These are phyloP conservation scores for Thelonectria discophora DNA, from an alignment of 2,329 filamentous ascomycete genomes.

Conservation along the genomic window DNA sequence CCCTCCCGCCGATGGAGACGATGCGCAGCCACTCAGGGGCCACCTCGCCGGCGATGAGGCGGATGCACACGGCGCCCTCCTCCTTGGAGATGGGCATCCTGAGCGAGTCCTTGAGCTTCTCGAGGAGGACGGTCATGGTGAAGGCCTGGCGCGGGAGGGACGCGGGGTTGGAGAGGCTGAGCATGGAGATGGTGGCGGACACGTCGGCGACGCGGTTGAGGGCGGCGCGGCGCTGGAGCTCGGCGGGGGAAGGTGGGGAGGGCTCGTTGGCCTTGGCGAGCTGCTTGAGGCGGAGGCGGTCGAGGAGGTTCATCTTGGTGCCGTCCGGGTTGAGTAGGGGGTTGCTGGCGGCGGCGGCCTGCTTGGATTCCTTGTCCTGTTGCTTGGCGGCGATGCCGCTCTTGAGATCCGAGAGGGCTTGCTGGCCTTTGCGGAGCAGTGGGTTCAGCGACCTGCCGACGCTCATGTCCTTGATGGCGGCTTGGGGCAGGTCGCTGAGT, in stretches of 20 bases:
- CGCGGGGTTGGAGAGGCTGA: slow-evolving; percentile 62
- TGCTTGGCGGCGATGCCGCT: slow-evolving; percentile 64
- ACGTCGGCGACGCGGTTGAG: slow-evolving; percentile 75
- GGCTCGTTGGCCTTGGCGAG: slow-evolving; percentile 64
- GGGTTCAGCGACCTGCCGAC: slow-evolving; percentile 58
- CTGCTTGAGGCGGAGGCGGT: slow-evolving; percentile 79
- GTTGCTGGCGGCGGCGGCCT: slow-evolving; percentile 44
- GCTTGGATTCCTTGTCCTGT: slow-evolving; percentile 54
- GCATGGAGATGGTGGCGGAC: slow-evolving; percentile 71
- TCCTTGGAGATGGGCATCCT: slow-evolving; percentile 62
- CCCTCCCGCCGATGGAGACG: slow-evolving; percentile 60
- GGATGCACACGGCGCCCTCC: slow-evolving; percentile 60
- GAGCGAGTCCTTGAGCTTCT: slow-evolving; percentile 74
- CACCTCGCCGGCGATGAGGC: slow-evolving; percentile 62
- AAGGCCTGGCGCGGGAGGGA: slow-evolving; percentile 69
- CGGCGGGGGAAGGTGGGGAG: slow-evolving; percentile 63
- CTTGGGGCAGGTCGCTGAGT: slow-evolving; percentile 55
- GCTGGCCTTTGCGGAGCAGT: slow-evolving; percentile 71
- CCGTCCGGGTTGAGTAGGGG: slow-evolving; percentile 54
- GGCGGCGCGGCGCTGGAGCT: slow-evolving; percentile 70
- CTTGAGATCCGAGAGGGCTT: slow-evolving; percentile 74
- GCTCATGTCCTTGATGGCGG: slow-evolving; percentile 46
- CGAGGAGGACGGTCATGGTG: slow-evolving; percentile 68
- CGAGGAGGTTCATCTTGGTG: slow-evolving; percentile 73
- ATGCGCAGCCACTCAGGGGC: slow-evolving; percentile 66